Base-by-base conservation (phyloP, 192 early-diverging fungal species). In the Pilobolus umbonatus region DNA sequence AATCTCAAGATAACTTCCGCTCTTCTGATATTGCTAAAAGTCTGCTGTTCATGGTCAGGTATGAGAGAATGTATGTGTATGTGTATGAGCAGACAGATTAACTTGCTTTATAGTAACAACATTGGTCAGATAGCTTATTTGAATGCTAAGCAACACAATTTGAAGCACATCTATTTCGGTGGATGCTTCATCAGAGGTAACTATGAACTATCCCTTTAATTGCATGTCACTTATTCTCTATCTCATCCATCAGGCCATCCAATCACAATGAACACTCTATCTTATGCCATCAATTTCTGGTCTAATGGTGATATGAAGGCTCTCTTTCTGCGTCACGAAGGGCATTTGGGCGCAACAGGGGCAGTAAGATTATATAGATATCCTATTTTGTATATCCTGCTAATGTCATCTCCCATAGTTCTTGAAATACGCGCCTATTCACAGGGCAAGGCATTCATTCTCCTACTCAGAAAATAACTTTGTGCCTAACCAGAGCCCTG, bases 51-150 rank as follows among this genome's bases (percentile, higher is more conserved):
- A 92, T 99, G 88, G 87, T 99, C 39, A 85, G 82, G 84, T 86
- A 76, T 63, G 3, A 31, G 47, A 29, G 47, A 49, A 14, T 30
- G 1, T 31, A 26, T 28, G 15, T 17, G 4, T 28, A 29, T 49
- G 9, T 26, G 7, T 3, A 36, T 11, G 25, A 36, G 36, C 19
- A 21, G 4, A 36, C 5, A n/a, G 22, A 53, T 8, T 26, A 22
- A 14, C 8, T 38, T 29, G 0, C 29, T 59, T 32, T 12, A 22
- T 69, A 88, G 92, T 70, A 99, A 99, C 79, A 99, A 96, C 69
- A 92, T 99, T 80, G 95, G 96, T 9, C 96, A 99, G 71, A 97
- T 99, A 55, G 96, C 95, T 0, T 99, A 94, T 58, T 74, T 99
- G 54, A 97, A 97, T 64, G 96, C 96, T 6, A 86, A 93, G 65